A percentile compares a stretch with the other conserved stretches of the same genome.
Conservation (phyloP, 2,329 filamentous ascomycete species). For the Amylocarpus encephaloides region DNA sequence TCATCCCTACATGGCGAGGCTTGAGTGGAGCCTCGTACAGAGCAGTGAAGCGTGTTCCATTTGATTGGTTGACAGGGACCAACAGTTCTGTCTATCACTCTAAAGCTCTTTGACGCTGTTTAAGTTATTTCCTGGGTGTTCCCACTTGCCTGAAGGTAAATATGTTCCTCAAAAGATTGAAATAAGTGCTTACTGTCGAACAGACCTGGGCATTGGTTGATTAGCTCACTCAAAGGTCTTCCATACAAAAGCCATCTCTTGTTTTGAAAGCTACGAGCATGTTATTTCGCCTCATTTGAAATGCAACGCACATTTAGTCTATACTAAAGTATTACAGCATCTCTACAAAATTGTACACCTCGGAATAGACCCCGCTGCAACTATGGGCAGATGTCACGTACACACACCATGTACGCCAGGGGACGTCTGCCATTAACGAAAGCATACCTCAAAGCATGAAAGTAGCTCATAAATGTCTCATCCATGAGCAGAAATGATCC, state of each 20-base stretch:
- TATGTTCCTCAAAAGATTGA: not conserved
- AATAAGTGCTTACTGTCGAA: not conserved
- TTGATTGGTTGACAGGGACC: too few species aligned
- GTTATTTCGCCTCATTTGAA: not conserved
- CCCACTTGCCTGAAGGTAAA: not conserved
- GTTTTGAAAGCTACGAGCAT: not conserved
- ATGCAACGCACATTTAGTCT: not conserved
- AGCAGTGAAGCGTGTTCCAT: too few species aligned
- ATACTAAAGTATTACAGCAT: constrained; percentile 5
- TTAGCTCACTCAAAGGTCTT: not conserved
- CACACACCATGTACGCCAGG: not conserved
- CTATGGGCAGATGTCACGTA: not conserved
- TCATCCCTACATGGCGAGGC: not conserved
- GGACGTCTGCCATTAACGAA: not conserved
- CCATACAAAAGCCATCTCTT: not conserved
- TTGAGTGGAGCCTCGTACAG: not conserved
- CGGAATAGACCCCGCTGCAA: not conserved
- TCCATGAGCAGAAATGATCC: too few species aligned
- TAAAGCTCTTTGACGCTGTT: too few species aligned
- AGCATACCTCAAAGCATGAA: too few species aligned
- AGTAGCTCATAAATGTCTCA: too few species aligned
- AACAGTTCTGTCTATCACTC: too few species aligned
- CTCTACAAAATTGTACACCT: constrained; percentile 1
- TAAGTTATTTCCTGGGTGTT: too few species aligned
- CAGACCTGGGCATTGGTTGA: not conserved